Evolutionary conservation across 2,329 filamentous ascomycete species (phyloP).

Genomic region (Alternaria arborescens): DNA sequence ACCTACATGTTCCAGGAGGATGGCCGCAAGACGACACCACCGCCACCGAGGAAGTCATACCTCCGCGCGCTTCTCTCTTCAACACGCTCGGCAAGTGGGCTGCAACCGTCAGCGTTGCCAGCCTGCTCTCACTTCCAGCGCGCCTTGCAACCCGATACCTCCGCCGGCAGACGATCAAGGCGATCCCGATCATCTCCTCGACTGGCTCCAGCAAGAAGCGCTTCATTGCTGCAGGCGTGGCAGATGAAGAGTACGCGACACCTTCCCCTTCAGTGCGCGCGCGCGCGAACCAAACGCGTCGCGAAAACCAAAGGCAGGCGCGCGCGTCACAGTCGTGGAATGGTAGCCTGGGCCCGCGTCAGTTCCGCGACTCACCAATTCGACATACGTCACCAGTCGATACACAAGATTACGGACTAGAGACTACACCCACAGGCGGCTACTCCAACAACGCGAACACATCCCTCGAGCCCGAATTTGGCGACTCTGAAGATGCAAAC

Average conservation of each 20-base stretch:
- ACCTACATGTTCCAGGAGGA: conserved; percentile 21
- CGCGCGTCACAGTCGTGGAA: background rate
- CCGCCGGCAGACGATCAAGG: conserved; percentile 29
- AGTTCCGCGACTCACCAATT: background rate
- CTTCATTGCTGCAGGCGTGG: conserved; percentile 36
- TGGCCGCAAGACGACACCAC: conserved; percentile 21
- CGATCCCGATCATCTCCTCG: conserved; percentile 27
- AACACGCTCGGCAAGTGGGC: conserved; percentile 27
- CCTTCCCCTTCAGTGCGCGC: conserved; percentile 21
- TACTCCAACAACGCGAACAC: background rate
- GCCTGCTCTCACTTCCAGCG: conserved; percentile 22
- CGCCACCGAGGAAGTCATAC: conserved; percentile 1
- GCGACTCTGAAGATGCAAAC: background rate
- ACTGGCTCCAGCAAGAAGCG: conserved; percentile 43
- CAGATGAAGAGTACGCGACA: conserved; percentile 21
- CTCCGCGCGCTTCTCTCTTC: conserved; percentile 20
- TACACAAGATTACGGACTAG: background rate
- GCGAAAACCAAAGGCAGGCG: conserved; percentile 5
- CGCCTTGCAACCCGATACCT: conserved; percentile 23
- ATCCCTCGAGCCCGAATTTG: background rate
- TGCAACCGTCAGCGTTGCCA: conserved; percentile 17
- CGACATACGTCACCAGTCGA: background rate
- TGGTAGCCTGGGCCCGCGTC: background rate
- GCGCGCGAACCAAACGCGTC: conserved; percentile 16
- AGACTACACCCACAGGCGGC: background rate